phyloP scores from a whole-genome alignment of 2,329 filamentous ascomycete species.

The Mycogone perniciosa region DNA sequence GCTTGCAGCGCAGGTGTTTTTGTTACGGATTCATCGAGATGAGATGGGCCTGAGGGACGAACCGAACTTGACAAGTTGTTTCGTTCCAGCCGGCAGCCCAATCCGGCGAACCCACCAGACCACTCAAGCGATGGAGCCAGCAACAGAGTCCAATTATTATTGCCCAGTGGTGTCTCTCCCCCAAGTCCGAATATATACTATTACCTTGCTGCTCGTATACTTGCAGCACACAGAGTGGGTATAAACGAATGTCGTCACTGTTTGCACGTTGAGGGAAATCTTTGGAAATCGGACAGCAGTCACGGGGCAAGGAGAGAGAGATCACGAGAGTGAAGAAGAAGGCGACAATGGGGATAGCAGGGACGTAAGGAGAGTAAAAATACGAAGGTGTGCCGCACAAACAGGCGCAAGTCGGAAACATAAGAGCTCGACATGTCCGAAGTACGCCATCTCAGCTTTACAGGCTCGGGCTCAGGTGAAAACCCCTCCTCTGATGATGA shows the following conservation, averaged over 20 bases:
- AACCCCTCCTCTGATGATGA: conserved; percentile 6
- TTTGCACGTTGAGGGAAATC: not conserved
- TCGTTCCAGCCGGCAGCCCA: conserved; percentile 2
- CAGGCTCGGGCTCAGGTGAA: not conserved
- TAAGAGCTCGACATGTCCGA: not conserved
- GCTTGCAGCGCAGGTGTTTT: not conserved
- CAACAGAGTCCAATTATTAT: not conserved
- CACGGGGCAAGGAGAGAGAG: not conserved
- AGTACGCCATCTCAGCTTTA: conserved; percentile 1
- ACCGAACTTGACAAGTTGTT: not conserved
- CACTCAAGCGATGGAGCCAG: not conserved
- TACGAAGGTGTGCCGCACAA: conserved; percentile 13
- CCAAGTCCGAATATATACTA: not conserved
- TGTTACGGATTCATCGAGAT: conserved; percentile 8
- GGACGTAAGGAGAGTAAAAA: not conserved
- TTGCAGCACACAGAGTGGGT: no score
- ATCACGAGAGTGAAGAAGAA: not conserved
- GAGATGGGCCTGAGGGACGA: conserved; percentile 4
- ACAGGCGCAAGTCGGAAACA: conserved; percentile 3
- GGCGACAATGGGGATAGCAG: conserved; percentile 2
- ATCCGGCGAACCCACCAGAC: conserved; percentile 3
- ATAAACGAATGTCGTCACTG: no score
- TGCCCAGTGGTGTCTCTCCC: not conserved
- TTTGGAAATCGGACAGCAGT: not conserved
- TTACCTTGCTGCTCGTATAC: no score